Evolutionary conservation across 305 asterid genomes (phyloP).

Genomic region (Fraxinus latifolia): DNA sequence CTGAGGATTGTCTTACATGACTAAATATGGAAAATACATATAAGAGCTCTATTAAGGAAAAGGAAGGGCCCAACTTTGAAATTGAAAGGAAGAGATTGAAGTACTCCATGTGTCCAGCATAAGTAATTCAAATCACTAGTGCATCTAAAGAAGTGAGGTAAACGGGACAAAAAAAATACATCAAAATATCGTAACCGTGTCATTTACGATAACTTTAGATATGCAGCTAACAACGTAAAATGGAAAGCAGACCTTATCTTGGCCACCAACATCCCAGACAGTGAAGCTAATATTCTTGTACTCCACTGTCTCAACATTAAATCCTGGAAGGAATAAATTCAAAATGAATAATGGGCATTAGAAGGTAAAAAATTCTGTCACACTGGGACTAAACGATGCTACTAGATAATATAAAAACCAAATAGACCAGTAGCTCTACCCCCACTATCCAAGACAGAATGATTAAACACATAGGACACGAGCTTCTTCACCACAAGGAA

Average conservation of each 20-base stretch:
- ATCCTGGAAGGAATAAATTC: constrained; percentile 28
- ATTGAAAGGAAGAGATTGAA: neutral
- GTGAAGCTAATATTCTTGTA: constrained; percentile 49
- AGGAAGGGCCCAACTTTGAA: neutral
- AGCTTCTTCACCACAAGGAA: neutral
- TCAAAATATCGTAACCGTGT: neutral
- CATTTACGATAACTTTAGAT: neutral
- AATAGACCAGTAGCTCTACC: neutral
- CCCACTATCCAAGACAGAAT: neutral
- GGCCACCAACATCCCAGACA: constrained; percentile 54
- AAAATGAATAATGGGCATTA: neutral
- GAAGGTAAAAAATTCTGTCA: neutral
- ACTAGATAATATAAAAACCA: neutral
- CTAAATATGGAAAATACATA: neutral
- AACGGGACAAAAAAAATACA: neutral
- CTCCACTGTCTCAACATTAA: constrained; percentile 49
- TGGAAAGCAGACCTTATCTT: constrained; percentile 23
- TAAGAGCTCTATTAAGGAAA: neutral
- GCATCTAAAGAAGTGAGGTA: neutral
- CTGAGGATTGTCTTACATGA: neutral
- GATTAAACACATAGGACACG: neutral
- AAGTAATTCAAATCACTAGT: neutral
- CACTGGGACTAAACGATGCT: neutral
- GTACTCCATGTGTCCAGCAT: neutral
- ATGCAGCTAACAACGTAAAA: neutral